Conservation (phyloP, 2,329 filamentous ascomycete genomes). For the Alternaria brassicicola region DNA sequence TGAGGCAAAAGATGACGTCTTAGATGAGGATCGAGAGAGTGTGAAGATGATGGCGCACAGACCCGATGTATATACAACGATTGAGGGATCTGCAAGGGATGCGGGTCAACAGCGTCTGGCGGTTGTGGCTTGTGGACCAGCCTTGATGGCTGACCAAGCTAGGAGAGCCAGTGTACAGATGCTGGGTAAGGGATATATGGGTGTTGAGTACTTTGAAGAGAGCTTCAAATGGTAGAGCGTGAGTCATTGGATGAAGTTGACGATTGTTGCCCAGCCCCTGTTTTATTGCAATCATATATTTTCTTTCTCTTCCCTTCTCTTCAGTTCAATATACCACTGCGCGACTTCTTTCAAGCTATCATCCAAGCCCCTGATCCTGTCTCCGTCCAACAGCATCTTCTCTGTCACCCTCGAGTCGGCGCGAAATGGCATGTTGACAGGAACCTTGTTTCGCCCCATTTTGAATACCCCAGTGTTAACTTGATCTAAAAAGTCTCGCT, state of each 20-base stretch:
- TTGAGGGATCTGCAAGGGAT: conserved; percentile 43
- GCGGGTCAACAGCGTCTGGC: conserved; percentile 40
- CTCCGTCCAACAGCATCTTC: conserved; percentile 27
- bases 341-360: conserved; percentile 39
- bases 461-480: conserved; percentile 27
- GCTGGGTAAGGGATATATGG: conserved; percentile 28
- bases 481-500: conserved; percentile 23
- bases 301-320: neutral
- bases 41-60: conserved; percentile 43
- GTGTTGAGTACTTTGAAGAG: conserved; percentile 56
- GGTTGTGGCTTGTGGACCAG: conserved; percentile 55
- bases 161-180: conserved; percentile 50
- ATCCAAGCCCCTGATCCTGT: conserved; percentile 25
- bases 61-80: conserved; percentile 47
- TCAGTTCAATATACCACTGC: conserved; percentile 34
- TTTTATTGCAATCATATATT: neutral
- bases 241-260: neutral
- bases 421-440: conserved; percentile 42
- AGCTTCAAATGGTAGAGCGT: conserved; percentile 52
- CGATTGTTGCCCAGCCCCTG: too few relatives aligned
- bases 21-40: conserved; percentile 22
- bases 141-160: conserved; percentile 54
- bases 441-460: conserved; percentile 32
- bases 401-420: conserved; percentile 39
- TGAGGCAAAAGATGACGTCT: conserved; percentile 29